phyloP scores from a whole-genome alignment of 345 rosid genomes.

The Acer saccharum region DNA sequence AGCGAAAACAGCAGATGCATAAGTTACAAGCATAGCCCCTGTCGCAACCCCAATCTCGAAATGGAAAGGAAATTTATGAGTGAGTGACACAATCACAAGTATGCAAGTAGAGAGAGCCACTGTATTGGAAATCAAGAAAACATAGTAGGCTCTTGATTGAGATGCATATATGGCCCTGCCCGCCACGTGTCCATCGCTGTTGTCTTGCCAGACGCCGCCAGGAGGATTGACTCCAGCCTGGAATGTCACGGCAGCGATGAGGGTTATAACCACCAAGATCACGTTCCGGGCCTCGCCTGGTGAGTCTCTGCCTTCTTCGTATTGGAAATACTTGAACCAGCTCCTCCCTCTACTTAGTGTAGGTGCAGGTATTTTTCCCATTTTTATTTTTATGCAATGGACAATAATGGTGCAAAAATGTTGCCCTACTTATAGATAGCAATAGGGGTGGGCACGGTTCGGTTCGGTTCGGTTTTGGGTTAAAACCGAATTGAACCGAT shows the following conservation, averaged over 20 bases:
- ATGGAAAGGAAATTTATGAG: slow-evolving; percentile 29
- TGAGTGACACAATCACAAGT: slow-evolving; percentile 16
- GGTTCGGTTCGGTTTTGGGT: too few species aligned
- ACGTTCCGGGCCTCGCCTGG: slow-evolving; percentile 18
- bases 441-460: too few species aligned
- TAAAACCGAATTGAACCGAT: too few species aligned
- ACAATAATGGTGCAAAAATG: neutral
- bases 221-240: slow-evolving; percentile 28
- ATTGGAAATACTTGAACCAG: slow-evolving; percentile 24
- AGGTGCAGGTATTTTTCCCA: neutral
- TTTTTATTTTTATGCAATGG: neutral
- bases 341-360: neutral
- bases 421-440: too few species aligned
- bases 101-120: slow-evolving; percentile 23
- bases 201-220: slow-evolving; percentile 33
- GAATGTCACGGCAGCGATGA: slow-evolving; percentile 26
- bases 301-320: slow-evolving; percentile 11
- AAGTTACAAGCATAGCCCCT: slow-evolving; percentile 24
- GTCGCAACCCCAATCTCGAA: slow-evolving; percentile 24
- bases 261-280: slow-evolving; percentile 11
- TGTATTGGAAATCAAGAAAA: slow-evolving; percentile 30
- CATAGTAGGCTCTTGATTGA: slow-evolving; percentile 15
- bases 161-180: slow-evolving; percentile 24
- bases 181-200: neutral
- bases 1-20: slow-evolving; percentile 28